phyloP scores from a whole-genome alignment of 2,329 filamentous ascomycete genomes.

The Aspergillus quadrilineatus region DNA sequence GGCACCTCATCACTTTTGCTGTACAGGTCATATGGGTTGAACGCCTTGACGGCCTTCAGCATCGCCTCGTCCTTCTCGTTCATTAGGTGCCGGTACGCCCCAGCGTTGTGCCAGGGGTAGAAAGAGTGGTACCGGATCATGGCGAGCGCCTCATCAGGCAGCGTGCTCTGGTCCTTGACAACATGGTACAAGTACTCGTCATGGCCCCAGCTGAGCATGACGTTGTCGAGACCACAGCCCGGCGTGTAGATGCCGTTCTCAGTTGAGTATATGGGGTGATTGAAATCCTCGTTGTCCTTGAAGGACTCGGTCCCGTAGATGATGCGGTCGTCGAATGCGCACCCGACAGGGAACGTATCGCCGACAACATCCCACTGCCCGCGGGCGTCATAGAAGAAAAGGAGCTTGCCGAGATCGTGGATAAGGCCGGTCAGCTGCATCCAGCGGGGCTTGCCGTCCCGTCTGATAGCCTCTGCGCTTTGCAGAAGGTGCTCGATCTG shows the following conservation, averaged over 20 bases:
- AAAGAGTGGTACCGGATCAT: constrained; percentile 95
- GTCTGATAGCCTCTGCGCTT: constrained; percentile 82
- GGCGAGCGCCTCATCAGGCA: constrained; percentile 78
- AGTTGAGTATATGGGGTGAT: constrained; percentile 70
- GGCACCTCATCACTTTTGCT: constrained; percentile 85
- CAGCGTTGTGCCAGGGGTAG: constrained; percentile 85
- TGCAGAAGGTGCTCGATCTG: constrained; percentile 91
- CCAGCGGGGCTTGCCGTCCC: constrained; percentile 59
- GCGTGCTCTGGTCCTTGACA: constrained; percentile 74
- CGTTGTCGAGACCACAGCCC: constrained; percentile 78
- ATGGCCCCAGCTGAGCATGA: constrained; percentile 83
- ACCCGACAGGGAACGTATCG: constrained; percentile 50
- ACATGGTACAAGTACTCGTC: constrained; percentile 67
- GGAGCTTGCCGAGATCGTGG: constrained; percentile 48
- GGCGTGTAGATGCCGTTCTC: constrained; percentile 76
- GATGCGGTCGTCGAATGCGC: constrained; percentile 63
- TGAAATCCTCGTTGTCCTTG: constrained; percentile 69
- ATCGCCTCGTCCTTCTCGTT: constrained; percentile 75
- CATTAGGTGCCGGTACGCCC: constrained; percentile 81
- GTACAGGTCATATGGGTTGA: constrained; percentile 90
- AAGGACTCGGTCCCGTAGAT: constrained; percentile 77
- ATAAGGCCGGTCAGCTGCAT: constrained; percentile 51
- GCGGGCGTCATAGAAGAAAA: constrained; percentile 64
- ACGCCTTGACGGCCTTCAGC: constrained; percentile 76
- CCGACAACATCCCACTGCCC: constrained; percentile 95